Conservation (phyloP, 2,329 filamentous ascomycete genomes). For the Herpotrichia juniperi region DNA sequence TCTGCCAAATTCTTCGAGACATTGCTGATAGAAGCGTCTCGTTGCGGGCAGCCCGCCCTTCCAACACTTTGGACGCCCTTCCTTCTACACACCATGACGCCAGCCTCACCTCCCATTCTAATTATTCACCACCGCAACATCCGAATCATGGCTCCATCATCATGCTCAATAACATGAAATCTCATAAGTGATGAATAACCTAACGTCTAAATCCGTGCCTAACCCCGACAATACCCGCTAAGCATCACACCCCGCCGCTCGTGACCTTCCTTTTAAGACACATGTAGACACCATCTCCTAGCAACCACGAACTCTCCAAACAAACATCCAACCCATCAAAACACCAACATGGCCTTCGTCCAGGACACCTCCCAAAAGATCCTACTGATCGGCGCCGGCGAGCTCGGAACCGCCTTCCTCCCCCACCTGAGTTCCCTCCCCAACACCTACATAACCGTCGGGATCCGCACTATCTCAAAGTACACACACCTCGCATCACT, state of each 20-base stretch:
- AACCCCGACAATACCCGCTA: slow-evolving; percentile 5
- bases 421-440: slow-evolving; percentile 57
- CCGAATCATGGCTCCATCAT: not conserved
- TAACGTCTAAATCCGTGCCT: slow-evolving; percentile 1
- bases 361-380: slow-evolving; percentile 36
- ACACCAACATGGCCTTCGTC: not conserved
- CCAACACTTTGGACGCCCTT: no score
- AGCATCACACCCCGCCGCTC: not conserved
- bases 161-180: not conserved
- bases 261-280: not conserved
- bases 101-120: no score
- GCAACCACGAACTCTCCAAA: no score
- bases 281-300: not conserved
- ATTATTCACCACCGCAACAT: not conserved
- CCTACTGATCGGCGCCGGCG: slow-evolving; percentile 70
- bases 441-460: slow-evolving; percentile 55
- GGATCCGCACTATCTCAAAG: slow-evolving; percentile 59
- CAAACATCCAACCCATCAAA: not conserved
- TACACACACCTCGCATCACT: slow-evolving; percentile 33
- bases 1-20: no score
- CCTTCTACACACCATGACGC: no score
- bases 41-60: no score
- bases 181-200: slow-evolving; percentile 2
- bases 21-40: no score
- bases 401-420: slow-evolving; percentile 66